Percentiles rank a stretch among this genome's conserved stretches.
These are phyloP conservation scores for Syzygium syzygioides DNA, from an alignment of 441 rosid species.

Conservation along the genomic window DNA sequence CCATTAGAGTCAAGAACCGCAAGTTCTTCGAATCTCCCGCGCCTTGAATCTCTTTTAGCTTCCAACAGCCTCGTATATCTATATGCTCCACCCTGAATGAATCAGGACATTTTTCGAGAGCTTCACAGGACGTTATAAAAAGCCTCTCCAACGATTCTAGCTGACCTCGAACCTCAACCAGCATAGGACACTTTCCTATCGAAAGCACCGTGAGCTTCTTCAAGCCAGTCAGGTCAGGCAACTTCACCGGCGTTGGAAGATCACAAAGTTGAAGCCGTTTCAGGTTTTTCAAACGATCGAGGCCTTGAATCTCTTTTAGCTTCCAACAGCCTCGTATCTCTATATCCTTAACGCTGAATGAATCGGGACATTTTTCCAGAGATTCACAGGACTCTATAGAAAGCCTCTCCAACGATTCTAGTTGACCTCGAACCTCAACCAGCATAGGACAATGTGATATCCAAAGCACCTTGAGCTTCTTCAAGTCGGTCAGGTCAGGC, in stretches of 20 bases:
- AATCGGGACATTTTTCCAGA: no score
- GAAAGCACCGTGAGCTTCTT: accelerated
- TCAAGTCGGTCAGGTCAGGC: no score
- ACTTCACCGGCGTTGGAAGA: background rate
- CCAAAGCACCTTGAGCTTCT: no score
- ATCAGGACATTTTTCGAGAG: background rate
- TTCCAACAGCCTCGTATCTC: no score
- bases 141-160: background rate
- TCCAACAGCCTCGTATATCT: accelerated
- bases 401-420: no score
- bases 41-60: background rate
- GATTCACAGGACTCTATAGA: no score
- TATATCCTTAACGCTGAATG: no score
- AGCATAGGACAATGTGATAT: no score
- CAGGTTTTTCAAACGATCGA: background rate
- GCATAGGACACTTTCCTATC: accelerated
- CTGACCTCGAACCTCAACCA: background rate
- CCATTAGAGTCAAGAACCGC: accelerated
- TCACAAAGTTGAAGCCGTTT: background rate
- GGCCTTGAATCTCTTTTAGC: background rate
- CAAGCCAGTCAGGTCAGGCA: accelerated
- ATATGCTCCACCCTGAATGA: background rate
- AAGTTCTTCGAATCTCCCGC: background rate
- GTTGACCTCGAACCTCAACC: no score
- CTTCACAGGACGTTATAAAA: background rate